phyloP scores from a whole-genome alignment of 1,139 yeast genomes.

The Blastobotrys petasosporus region DNA sequence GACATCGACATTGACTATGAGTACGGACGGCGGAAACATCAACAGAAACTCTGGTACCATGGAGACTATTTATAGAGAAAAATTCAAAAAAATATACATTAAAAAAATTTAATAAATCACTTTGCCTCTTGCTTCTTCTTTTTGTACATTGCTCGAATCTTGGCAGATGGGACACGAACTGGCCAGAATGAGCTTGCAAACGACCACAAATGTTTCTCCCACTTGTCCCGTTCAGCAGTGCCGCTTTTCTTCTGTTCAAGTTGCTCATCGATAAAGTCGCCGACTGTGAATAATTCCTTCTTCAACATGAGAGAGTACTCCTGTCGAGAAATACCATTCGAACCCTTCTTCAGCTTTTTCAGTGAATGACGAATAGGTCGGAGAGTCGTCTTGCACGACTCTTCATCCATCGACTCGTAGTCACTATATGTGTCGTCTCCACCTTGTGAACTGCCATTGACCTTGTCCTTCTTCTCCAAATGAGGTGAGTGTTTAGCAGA shows the following conservation, averaged over 20 bases:
- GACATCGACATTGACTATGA: too few species aligned
- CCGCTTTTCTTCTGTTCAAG: slow-evolving; percentile 20
- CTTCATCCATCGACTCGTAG: slow-evolving; percentile 79
- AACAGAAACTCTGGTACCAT: too few species aligned
- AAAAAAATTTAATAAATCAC: neutral
- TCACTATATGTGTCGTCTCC: slow-evolving; percentile 47
- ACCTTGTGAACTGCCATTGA: slow-evolving; percentile 20
- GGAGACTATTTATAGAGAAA: neutral
- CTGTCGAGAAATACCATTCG: slow-evolving; percentile 71
- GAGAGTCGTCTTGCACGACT: slow-evolving; percentile 55
- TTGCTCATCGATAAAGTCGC: slow-evolving; percentile 54
- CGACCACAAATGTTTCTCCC: slow-evolving; percentile 77
- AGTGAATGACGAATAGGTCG: slow-evolving; percentile 72
- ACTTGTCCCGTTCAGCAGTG: slow-evolving; percentile 35
- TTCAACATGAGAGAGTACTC: slow-evolving; percentile 79
- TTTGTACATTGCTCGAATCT: slow-evolving; percentile 79
- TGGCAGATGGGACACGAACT: slow-evolving; percentile 64
- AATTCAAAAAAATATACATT: neutral
- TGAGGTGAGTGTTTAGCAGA: slow-evolving; percentile 8
- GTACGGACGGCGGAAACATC: too few species aligned
- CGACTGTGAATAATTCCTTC: slow-evolving; percentile 70
- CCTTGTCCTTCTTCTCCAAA: slow-evolving; percentile 9
- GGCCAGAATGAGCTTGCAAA: slow-evolving; percentile 95
- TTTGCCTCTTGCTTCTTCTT: slow-evolving; percentile 35
- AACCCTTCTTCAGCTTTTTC: slow-evolving; percentile 69